Evolutionary conservation across 2,329 filamentous ascomycete species (phyloP).

Genomic region (Arthrinium phaeospermum): DNA sequence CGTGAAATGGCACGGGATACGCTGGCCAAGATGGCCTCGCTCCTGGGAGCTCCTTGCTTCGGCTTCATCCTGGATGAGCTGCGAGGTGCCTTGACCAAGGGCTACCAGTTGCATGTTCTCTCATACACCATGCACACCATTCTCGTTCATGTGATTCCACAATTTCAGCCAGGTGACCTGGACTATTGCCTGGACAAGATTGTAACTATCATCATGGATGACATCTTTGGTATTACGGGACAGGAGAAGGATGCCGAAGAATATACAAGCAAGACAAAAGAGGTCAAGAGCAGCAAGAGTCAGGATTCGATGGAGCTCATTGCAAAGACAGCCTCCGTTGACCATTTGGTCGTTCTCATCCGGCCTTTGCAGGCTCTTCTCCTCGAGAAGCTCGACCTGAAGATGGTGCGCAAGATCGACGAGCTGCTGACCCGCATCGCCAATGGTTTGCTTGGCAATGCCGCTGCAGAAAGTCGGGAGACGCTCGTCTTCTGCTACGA

Average conservation of each 20-base stretch:
- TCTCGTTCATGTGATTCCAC: constrained; percentile 74
- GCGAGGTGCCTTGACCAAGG: constrained; percentile 78
- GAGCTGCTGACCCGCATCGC: constrained; percentile 84
- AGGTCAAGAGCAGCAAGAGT: constrained; percentile 97
- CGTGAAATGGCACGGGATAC: constrained; percentile 91
- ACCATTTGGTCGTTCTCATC: constrained; percentile 75
- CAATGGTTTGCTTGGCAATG: constrained; percentile 81
- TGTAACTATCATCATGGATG: constrained; percentile 90
- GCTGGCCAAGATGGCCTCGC: constrained; percentile 78
- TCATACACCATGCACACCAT: constrained; percentile 96
- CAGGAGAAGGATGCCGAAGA: constrained; percentile 98
- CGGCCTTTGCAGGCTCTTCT: constrained; percentile 79
- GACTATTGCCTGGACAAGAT: constrained; percentile 85
- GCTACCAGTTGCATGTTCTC: constrained; percentile 92
- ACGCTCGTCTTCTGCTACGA: constrained; percentile 96
- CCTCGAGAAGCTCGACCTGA: constrained; percentile 81
- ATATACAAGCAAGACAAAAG: constrained; percentile 94
- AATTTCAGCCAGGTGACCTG: constrained; percentile 79
- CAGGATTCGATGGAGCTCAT: constrained; percentile 97
- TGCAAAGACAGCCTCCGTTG: constrained; percentile 80
- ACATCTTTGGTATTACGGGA: constrained; percentile 90
- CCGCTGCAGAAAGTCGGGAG: constrained; percentile 77
- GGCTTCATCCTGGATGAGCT: constrained; percentile 94
- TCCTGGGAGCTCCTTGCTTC: constrained; percentile 83
- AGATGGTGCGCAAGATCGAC: constrained; percentile 88